Evolutionary conservation across 352 stramenopile species (phyloP).

Genomic region (Phytophthora cactorum): DNA sequence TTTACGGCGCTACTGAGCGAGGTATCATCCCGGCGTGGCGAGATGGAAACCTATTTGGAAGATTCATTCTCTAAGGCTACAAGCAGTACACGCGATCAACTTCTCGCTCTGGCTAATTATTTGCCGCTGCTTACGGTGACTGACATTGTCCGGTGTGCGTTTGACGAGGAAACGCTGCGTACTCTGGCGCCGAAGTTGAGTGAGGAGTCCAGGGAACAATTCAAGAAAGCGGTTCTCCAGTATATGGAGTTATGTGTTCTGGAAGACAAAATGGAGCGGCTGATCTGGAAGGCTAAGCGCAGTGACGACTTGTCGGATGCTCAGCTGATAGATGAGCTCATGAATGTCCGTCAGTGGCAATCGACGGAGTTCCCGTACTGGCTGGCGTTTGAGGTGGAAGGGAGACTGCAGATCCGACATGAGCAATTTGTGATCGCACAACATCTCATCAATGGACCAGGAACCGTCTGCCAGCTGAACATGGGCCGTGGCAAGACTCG

Average conservation of each 20-base stretch:
- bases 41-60: conserved; percentile 33
- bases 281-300: conserved; percentile 32
- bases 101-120: conserved; percentile 40
- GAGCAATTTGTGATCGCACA: conserved; percentile 80
- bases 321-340: conserved; percentile 64
- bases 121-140: conserved; percentile 34
- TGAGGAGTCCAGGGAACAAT: conserved; percentile 9
- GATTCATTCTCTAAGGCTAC: conserved; percentile 2
- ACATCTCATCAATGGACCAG: conserved; percentile 71
- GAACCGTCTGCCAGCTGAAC: conserved; percentile 85
- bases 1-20: conserved; percentile 26
- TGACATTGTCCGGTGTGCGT: conserved; percentile 45
- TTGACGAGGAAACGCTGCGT: conserved; percentile 42
- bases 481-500: conserved; percentile 89
- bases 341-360: conserved; percentile 53
- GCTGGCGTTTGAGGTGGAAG: conserved; percentile 90
- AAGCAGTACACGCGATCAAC: conserved; percentile 13
- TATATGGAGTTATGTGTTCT: conserved; percentile 77
- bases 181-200: conserved; percentile 41
- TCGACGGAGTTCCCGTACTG: conserved; percentile 68
- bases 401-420: conserved; percentile 80
- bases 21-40: conserved; percentile 19
- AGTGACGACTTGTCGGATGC: conserved; percentile 25
- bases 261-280: conserved; percentile 70
- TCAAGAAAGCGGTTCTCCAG: conserved; percentile 28